Conservation (phyloP, 495 filamentous ascomycete species). For the Xylaria flabelliformis region DNA sequence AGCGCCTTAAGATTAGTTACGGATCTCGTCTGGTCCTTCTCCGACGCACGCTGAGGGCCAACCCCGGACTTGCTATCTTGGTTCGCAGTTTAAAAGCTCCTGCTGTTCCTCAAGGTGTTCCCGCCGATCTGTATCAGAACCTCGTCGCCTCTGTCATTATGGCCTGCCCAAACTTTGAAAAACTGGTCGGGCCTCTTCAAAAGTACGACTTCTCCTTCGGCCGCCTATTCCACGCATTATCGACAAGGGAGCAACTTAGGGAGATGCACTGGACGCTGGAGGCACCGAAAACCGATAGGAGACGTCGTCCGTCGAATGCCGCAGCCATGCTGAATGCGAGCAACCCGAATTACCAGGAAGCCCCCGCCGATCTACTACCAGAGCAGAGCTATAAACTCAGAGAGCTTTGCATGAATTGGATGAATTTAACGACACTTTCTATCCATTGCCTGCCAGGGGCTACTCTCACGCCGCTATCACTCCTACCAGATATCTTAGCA, state of each 20-base stretch:
- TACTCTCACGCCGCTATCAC: slow-evolving; percentile 67
- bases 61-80: slow-evolving; percentile 70
- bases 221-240: slow-evolving; percentile 78
- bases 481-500: slow-evolving; percentile 69
- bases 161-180: slow-evolving; percentile 84
- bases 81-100: slow-evolving; percentile 79
- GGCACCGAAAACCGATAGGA: slow-evolving; percentile 45
- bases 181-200: slow-evolving; percentile 72
- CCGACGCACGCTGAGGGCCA: slow-evolving; percentile 74
- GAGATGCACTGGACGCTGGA: slow-evolving; percentile 82
- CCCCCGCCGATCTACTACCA: slow-evolving; percentile 62
- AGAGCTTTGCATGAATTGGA: slow-evolving; percentile 73
- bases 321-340: slow-evolving; percentile 35
- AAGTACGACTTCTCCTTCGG: slow-evolving; percentile 75
- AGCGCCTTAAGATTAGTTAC: slow-evolving; percentile 69
- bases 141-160: slow-evolving; percentile 81
- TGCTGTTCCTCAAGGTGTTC: slow-evolving; percentile 60
- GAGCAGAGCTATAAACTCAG: slow-evolving; percentile 73
- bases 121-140: slow-evolving; percentile 68
- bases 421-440: slow-evolving; percentile 73
- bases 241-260: slow-evolving; percentile 73
- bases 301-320: slow-evolving; percentile 38
- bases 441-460: slow-evolving; percentile 71
- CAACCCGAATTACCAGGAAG: slow-evolving; percentile 36
- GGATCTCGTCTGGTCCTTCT: slow-evolving; percentile 76